Base-by-base conservation (phyloP, 2,329 filamentous ascomycete genomes). In the Hypocrella siamensis region DNA sequence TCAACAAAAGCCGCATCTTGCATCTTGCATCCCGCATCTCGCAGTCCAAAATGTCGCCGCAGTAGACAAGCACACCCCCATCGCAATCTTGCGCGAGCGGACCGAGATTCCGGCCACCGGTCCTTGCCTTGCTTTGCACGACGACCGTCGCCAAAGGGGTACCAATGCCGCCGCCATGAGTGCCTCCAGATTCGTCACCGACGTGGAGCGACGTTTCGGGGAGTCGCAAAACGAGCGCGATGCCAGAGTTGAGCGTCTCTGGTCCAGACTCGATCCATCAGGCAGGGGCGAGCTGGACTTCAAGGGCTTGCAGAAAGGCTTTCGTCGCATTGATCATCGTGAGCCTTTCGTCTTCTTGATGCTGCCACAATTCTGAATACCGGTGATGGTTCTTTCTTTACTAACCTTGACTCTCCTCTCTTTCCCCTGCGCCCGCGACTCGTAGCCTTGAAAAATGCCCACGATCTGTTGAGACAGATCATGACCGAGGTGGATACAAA, bases 261-360 rank as follows among this genome's bases (percentile, higher is more conserved):
- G 88, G 86, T 64, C 62, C 50, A 76, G 72, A 47, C 70, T 98
- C 42, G 85, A 93, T 54, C 77, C 78, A 42, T 70, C 75, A 41
- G 67, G 68, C 36, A 75, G 78, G 45, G 83, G 83, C 36, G 76
- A 83, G 52, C 66, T 98, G 45, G 86, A 96, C 57, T 63, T 92
- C 41, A 75, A 79, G 52, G 85, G 75, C 19, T 61, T 98, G 44
- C 79, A 86, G 58, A 82, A 75, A 58, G 90, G 88, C 4, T 60
- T 98, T 49, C 75, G 67, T 52, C 81, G 76, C 56, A 84, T 96
- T 47, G 86, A 96, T 54, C 90, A 98, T 54, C 90, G 85, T 93
- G 50, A 58, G 63, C 46, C n/a, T 31, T n/a, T 12, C 14, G 19
- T 27, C 15, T 9, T 7, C 17, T 8, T 12, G 26, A 21, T 11